These are phyloP conservation scores for Cercophora samala DNA, from an alignment of 495 filamentous ascomycete genomes.

Conservation along the genomic window DNA sequence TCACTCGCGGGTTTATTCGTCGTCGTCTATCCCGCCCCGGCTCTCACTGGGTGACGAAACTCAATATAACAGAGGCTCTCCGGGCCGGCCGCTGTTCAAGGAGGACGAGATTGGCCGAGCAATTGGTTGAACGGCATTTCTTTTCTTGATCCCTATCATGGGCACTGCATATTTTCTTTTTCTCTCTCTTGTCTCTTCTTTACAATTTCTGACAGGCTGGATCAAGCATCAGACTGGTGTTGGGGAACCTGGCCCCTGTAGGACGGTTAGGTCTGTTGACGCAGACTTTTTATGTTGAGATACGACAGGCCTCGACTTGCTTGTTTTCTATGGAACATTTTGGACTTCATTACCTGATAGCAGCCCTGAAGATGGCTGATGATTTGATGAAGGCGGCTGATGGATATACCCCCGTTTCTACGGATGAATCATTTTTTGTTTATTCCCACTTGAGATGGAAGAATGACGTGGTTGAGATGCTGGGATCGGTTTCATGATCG, in stretches of 20 bases:
- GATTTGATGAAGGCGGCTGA: constrained; percentile 19
- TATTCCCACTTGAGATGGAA: background rate
- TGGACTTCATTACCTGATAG: background rate
- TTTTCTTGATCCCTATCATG: background rate
- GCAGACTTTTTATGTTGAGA: background rate
- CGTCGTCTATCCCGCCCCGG: constrained; percentile 40
- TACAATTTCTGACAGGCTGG: background rate
- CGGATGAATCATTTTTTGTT: constrained; percentile 5
- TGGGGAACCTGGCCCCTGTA: background rate
- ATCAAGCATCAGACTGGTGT: background rate
- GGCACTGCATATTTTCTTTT: background rate
- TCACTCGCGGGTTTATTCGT: constrained; percentile 41
- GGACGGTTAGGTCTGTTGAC: background rate
- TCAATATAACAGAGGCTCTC: constrained; percentile 36
- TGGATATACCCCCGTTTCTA: constrained; percentile 30
- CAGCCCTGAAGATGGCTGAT: constrained; percentile 6
- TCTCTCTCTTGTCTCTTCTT: background rate
- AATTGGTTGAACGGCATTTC: constrained; percentile 35
- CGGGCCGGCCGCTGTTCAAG: constrained; percentile 39
- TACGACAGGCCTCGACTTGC: background rate
- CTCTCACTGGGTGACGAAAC: constrained; percentile 39
- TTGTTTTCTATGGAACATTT: constrained; percentile 5
- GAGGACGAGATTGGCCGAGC: constrained; percentile 43
- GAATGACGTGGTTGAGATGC: constrained; percentile 1
- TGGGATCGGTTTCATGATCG: background rate